phyloP scores from a whole-genome alignment of 768 basidiomycete species.

The Boletus eberwhitei region DNA sequence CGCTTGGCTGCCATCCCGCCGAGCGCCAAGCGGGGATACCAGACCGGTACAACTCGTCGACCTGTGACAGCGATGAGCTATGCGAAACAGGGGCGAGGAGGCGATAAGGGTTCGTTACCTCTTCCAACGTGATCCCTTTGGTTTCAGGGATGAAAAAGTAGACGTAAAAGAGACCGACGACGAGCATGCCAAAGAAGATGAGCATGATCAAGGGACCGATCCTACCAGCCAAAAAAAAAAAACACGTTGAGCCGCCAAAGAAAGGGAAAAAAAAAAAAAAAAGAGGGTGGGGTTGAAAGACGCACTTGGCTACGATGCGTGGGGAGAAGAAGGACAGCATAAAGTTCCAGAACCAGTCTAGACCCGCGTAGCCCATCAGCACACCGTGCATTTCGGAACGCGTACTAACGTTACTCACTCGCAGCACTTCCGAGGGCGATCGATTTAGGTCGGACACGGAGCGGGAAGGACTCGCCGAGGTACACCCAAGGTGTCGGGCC shows the following conservation, averaged over 20 bases:
- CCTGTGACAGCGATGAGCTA: slow-evolving; percentile 33
- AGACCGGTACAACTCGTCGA: slow-evolving; percentile 74
- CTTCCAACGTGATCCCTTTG: slow-evolving; percentile 72
- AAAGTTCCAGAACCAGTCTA: slow-evolving; percentile 74
- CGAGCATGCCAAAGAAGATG: slow-evolving; percentile 73
- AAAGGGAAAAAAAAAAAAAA: not conserved
- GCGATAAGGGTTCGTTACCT: slow-evolving; percentile 20
- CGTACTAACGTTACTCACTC: slow-evolving; percentile 29
- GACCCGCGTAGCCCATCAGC: slow-evolving; percentile 3
- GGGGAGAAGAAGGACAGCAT: slow-evolving; percentile 71
- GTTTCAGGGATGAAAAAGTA: slow-evolving; percentile 80
- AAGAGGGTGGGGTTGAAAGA: not conserved
- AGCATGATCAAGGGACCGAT: slow-evolving; percentile 74
- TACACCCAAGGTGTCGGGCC: slow-evolving; percentile 77
- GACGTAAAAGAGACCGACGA: slow-evolving; percentile 69
- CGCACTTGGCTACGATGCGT: slow-evolving; percentile 54
- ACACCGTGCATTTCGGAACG: not conserved
- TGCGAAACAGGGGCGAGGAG: not conserved
- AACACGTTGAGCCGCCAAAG: not conserved
- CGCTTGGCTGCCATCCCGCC: slow-evolving; percentile 50
- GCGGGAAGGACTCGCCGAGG: slow-evolving; percentile 77
- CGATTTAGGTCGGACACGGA: slow-evolving; percentile 72
- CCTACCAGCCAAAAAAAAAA: slow-evolving; percentile 24
- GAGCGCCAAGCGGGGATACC: slow-evolving; percentile 67
- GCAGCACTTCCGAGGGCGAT: slow-evolving; percentile 72